These are phyloP conservation scores for Darksidea phi DNA, from an alignment of 495 filamentous ascomycete genomes.

Conservation along the genomic window DNA sequence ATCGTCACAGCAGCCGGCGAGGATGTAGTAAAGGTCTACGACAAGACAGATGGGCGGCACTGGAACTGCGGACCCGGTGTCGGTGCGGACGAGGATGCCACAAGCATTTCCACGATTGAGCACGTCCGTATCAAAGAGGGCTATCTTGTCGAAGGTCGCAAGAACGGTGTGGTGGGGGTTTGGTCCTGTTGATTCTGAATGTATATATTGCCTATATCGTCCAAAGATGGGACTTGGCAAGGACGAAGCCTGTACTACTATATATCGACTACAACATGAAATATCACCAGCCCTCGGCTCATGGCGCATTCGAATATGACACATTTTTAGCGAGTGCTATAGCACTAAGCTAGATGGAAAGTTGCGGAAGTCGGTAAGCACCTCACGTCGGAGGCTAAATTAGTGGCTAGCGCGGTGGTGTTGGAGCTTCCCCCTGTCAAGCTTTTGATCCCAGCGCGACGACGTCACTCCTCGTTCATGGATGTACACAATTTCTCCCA, in stretches of 20 bases:
- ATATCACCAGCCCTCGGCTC: no score
- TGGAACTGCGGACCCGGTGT: conserved; percentile 95
- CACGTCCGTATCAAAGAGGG: conserved; percentile 89
- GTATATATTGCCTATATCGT: not conserved
- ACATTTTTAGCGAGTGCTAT: not conserved
- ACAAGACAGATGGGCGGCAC: conserved; percentile 91
- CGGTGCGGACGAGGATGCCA: conserved; percentile 59
- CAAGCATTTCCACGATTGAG: conserved; percentile 70
- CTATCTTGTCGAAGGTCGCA: conserved; percentile 86
- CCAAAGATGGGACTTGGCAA: not conserved
- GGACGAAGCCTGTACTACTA: conserved; percentile 2
- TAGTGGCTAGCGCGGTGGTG: conserved; percentile 10
- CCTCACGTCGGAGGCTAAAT: not conserved
- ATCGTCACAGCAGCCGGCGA: conserved; percentile 91
- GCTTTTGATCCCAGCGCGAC: conserved; percentile 6
- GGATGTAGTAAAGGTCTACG: conserved; percentile 93
- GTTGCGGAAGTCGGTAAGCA: conserved; percentile 21
- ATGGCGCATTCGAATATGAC: no score
- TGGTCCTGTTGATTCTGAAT: conserved; percentile 53
- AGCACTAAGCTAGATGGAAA: conserved; percentile 22
- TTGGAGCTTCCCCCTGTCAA: not conserved
- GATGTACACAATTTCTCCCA: conserved; percentile 24
- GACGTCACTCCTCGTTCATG: conserved; percentile 20
- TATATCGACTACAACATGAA: not conserved
- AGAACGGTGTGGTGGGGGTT: conserved; percentile 83